Evolutionary conservation across 2,329 filamentous ascomycete species (phyloP).

Genomic region (Colletotrichum limetticola): DNA sequence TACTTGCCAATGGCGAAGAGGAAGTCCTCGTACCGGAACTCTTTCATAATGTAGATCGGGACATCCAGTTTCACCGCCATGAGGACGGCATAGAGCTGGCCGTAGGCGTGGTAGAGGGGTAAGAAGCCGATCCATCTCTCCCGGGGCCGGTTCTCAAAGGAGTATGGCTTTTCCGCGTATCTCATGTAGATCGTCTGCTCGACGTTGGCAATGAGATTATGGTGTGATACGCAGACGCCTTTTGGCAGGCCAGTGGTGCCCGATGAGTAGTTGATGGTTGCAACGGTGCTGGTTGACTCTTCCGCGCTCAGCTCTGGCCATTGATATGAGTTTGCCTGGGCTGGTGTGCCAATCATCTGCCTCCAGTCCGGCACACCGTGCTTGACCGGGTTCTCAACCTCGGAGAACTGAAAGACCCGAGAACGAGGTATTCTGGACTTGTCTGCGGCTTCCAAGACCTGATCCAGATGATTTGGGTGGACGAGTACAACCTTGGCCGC

Average conservation of each 20-base stretch:
- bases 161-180: conserved; percentile 49
- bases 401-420: conserved; percentile 61
- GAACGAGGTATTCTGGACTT: conserved; percentile 52
- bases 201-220: conserved; percentile 61
- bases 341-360: conserved; percentile 46
- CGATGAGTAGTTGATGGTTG: conserved; percentile 62
- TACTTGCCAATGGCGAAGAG: conserved; percentile 60
- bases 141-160: conserved; percentile 48
- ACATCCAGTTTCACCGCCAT: conserved; percentile 54
- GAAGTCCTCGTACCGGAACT: conserved; percentile 65
- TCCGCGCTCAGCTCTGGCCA: conserved; percentile 51
- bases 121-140: conserved; percentile 69
- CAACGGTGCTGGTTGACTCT: conserved; percentile 48
- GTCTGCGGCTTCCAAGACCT: conserved; percentile 54
- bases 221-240: conserved; percentile 60
- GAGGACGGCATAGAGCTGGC: conserved; percentile 63
- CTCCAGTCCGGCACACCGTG: conserved; percentile 55
- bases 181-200: conserved; percentile 60
- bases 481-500: conserved; percentile 60
- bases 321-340: conserved; percentile 48
- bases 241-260: conserved; percentile 64
- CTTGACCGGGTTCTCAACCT: conserved; percentile 43
- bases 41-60: conserved; percentile 66
- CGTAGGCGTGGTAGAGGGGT: conserved; percentile 73
- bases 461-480: conserved; percentile 57